phyloP scores from a whole-genome alignment of 257 asterid genomes.

The Cynanchum wilfordii region DNA sequence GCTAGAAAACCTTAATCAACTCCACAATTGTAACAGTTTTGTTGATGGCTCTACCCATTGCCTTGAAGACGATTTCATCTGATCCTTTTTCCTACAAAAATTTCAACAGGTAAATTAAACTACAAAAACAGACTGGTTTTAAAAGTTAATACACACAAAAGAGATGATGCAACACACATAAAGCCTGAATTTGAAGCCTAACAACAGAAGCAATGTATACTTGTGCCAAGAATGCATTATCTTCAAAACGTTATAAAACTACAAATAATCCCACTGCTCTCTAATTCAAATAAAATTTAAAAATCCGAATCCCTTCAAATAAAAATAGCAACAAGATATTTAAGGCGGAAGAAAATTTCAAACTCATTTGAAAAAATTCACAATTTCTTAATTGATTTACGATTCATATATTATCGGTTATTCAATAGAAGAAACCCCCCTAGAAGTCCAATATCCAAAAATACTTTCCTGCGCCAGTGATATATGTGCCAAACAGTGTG shows the following conservation, averaged over 20 bases:
- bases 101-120: background rate
- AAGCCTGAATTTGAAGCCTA: background rate
- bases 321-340: background rate
- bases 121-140: no score
- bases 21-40: conserved; percentile 62
- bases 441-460: no score
- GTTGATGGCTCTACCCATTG: conserved; percentile 80
- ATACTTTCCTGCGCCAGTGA: no score
- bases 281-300: background rate
- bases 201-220: background rate
- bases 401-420: no score
- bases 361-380: no score
- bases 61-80: conserved; percentile 57
- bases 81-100: conserved; percentile 53
- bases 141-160: background rate
- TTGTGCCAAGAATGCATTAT: background rate
- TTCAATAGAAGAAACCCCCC: no score
- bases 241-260: background rate
- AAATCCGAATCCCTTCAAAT: background rate
- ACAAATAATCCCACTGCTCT: background rate
- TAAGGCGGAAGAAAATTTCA: no score
- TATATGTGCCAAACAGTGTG: no score
- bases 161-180: background rate
- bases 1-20: conserved; percentile 47
- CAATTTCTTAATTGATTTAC: no score